Percentiles rank a stretch among this genome's conserved stretches.
Conservation (phyloP, 2,329 filamentous ascomycete species). For the Clarireedia homoeocarpa region DNA sequence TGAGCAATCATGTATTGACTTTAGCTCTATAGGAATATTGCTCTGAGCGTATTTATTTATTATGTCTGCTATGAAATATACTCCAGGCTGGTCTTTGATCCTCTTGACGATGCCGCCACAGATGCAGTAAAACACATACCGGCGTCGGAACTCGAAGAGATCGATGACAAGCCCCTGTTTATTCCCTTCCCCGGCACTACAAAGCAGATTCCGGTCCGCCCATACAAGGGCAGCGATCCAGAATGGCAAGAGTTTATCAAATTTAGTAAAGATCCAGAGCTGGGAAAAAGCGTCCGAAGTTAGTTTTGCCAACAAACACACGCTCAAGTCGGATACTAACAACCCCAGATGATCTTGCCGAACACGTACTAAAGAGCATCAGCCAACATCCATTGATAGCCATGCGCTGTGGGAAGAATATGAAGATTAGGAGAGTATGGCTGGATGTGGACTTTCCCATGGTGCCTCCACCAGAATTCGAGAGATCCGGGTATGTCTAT, state of each 20-base stretch:
- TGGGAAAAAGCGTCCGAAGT: constrained; percentile 31
- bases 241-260: constrained; percentile 56
- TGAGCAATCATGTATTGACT: neutral
- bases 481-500: constrained; percentile 48
- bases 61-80: constrained; percentile 37
- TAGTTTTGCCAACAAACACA: neutral
- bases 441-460: constrained; percentile 54
- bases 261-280: constrained; percentile 45
- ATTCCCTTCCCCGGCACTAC: constrained; percentile 56
- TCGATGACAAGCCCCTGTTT: constrained; percentile 43
- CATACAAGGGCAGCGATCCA: constrained; percentile 50
- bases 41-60: constrained; percentile 30
- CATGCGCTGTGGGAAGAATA: constrained; percentile 38
- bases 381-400: constrained; percentile 37
- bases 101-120: constrained; percentile 31
- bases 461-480: constrained; percentile 50
- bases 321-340: constrained; percentile 13
- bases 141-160: constrained; percentile 35
- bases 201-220: constrained; percentile 38
- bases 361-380: constrained; percentile 36
- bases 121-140: constrained; percentile 36
- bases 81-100: constrained; percentile 38
- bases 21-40: constrained; percentile 16
- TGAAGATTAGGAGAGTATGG: constrained; percentile 46
- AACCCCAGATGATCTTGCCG: constrained; percentile 37